A percentile compares a stretch with the other conserved stretches of the same genome.
Evolutionary conservation across 140 eudicot genomes (phyloP).

Genomic region (Oenanthe javanica): DNA sequence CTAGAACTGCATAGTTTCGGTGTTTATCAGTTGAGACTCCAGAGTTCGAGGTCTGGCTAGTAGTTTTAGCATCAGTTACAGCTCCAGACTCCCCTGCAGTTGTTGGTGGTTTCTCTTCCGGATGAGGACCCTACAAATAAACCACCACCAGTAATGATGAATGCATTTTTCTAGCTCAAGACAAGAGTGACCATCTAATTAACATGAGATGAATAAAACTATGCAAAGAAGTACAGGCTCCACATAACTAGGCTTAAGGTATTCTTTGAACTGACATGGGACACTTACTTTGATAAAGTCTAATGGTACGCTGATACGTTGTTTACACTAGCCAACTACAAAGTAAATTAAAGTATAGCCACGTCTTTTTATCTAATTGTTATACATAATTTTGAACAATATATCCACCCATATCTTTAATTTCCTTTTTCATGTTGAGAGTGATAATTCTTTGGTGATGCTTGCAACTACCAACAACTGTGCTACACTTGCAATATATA

Average conservation of each 20-base stretch:
- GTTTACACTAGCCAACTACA: neutral
- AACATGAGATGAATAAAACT: neutral
- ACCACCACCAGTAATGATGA: neutral
- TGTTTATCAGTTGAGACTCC: conserved; percentile 62
- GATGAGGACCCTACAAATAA: conserved; percentile 56
- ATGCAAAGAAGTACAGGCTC: neutral
- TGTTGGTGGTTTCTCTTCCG: conserved; percentile 53
- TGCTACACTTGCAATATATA: neutral
- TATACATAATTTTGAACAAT: neutral
- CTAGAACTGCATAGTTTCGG: conserved; percentile 79
- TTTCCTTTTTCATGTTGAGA: neutral
- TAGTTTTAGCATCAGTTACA: conserved; percentile 61
- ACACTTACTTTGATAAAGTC: neutral
- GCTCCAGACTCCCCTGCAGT: conserved; percentile 35
- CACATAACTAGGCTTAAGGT: neutral
- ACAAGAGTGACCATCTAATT: neutral
- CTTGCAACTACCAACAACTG: neutral
- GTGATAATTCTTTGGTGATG: neutral
- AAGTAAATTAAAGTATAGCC: neutral
- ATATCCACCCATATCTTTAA: neutral
- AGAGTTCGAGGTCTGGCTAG: conserved; percentile 36
- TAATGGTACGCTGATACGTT: neutral
- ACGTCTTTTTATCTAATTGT: neutral
- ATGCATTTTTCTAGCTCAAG: neutral
- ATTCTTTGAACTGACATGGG: neutral